Evolutionary conservation across 2,329 filamentous ascomycete species (phyloP).

Genomic region (Alternaria sp.): DNA sequence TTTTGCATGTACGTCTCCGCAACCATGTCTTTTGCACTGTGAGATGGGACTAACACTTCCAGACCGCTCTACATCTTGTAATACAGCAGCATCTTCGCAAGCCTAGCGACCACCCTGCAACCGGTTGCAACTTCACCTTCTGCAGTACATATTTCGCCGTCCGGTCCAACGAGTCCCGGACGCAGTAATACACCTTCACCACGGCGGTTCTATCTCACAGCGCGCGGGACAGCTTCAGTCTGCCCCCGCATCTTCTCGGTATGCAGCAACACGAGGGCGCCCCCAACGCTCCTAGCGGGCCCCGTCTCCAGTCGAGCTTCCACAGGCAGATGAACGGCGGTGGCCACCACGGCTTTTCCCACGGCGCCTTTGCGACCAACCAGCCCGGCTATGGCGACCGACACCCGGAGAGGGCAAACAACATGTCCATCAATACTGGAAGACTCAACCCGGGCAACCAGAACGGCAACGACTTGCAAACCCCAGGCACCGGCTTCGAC

Average conservation of each 20-base stretch:
- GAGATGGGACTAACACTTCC: slow-evolving; percentile 17
- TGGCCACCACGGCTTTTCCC: slow-evolving; percentile 88
- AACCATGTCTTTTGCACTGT: neutral
- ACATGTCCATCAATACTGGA: slow-evolving; percentile 92
- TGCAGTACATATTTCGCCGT: slow-evolving; percentile 50
- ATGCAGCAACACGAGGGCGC: slow-evolving; percentile 88
- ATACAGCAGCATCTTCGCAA: slow-evolving; percentile 41
- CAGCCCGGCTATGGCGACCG: slow-evolving; percentile 83
- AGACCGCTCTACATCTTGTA: slow-evolving; percentile 44
- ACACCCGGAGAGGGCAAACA: slow-evolving; percentile 83
- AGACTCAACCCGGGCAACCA: slow-evolving; percentile 65
- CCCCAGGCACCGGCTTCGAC: slow-evolving; percentile 88
- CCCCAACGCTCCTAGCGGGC: slow-evolving; percentile 66
- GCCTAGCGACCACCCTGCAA: slow-evolving; percentile 34
- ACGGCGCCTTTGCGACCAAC: slow-evolving; percentile 90
- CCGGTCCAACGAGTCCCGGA: slow-evolving; percentile 59
- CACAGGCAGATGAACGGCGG: slow-evolving; percentile 73
- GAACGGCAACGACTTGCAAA: slow-evolving; percentile 77
- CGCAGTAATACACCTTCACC: slow-evolving; percentile 70
- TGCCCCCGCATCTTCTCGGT: slow-evolving; percentile 81
- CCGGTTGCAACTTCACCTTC: slow-evolving; percentile 45
- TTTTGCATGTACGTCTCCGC: slow-evolving; percentile 23
- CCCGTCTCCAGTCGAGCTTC: slow-evolving; percentile 68
- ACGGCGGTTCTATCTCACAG: slow-evolving; percentile 83
- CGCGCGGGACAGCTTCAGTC: slow-evolving; percentile 85